Percentiles rank a stretch among this genome's conserved stretches.
These are phyloP conservation scores for Besnoitia besnoiti DNA, from an alignment of 169 alveolate genomes.

Conservation along the genomic window DNA sequence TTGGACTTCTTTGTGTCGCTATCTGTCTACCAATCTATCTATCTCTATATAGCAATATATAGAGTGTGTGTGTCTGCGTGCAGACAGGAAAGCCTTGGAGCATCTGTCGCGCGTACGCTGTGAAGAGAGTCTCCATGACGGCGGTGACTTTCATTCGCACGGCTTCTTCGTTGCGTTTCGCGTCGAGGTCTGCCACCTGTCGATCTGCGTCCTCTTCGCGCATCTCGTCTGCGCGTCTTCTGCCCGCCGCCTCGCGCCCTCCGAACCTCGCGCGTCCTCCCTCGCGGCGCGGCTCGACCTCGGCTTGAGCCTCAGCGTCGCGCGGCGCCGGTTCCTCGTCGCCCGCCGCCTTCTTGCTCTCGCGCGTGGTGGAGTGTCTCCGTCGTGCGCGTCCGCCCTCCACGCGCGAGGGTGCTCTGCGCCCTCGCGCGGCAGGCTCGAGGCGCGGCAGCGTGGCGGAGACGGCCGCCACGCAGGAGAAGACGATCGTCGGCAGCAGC, in stretches of 20 bases:
- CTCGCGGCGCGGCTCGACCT: too few species aligned
- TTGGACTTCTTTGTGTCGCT: too few species aligned
- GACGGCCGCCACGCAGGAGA: neutral
- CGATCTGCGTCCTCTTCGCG: neutral
- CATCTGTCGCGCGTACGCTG: neutral
- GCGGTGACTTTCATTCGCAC: neutral
- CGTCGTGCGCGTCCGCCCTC: neutral
- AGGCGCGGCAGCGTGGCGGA: slow-evolving; percentile 1
- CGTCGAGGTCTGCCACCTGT: neutral
- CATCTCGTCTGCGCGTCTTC: neutral
- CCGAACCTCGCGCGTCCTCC: too few species aligned
- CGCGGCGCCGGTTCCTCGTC: too few species aligned
- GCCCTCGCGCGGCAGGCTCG: neutral
- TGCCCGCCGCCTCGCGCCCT: too few species aligned
- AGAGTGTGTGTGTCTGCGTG: neutral
- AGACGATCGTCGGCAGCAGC: slow-evolving; percentile 4
- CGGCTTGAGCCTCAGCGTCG: too few species aligned
- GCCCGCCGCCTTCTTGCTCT: too few species aligned
- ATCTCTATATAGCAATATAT: too few species aligned
- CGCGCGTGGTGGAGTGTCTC: neutral
- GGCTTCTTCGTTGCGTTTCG: neutral
- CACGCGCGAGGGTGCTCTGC: neutral
- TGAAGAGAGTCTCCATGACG: neutral
- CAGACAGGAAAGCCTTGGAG: neutral
- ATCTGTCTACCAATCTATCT: neutral